Evolutionary conservation across 2,329 filamentous ascomycete species (phyloP).

Genomic region (Chaetomiaceae sp.): DNA sequence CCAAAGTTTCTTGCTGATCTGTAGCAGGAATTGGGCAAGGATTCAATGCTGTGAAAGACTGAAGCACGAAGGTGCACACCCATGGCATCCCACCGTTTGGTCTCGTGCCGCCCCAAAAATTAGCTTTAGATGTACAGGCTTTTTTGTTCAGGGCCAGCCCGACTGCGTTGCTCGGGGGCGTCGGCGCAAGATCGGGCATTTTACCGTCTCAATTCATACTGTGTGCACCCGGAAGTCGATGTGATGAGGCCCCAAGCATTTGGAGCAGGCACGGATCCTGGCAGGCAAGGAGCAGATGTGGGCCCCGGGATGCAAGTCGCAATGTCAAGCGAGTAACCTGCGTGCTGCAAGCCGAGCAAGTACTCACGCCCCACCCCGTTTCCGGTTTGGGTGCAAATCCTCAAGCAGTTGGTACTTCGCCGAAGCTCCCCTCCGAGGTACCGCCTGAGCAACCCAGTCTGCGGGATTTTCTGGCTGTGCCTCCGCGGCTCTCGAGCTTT

Average conservation of each 20-base stretch:
- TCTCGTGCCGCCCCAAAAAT: too few species aligned
- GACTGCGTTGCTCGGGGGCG: not conserved
- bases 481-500: constrained; percentile 11
- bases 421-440: constrained; percentile 25
- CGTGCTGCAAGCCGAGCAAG: constrained; percentile 28
- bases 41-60: too few species aligned
- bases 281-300: constrained; percentile 12
- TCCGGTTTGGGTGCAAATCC: constrained; percentile 21
- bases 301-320: constrained; percentile 26
- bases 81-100: too few species aligned
- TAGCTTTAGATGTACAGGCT: too few species aligned
- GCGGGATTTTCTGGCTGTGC: constrained; percentile 29
- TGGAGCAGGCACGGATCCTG: constrained; percentile 15
- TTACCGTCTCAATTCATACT: constrained; percentile 22
- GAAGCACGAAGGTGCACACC: too few species aligned
- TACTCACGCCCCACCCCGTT: constrained; percentile 25
- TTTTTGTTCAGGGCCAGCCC: not conserved
- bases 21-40: too few species aligned
- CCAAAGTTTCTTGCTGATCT: too few species aligned
- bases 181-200: constrained; percentile 14
- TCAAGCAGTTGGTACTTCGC: constrained; percentile 28
- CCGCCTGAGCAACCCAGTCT: constrained; percentile 20
- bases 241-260: constrained; percentile 15
- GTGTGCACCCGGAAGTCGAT: constrained; percentile 13
- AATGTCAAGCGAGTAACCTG: constrained; percentile 28